Evolutionary conservation across 163 green algal genomes (phyloP), one percentile per base, ranked within the genome.

Genomic region (Chloromonas sp.): DNA sequence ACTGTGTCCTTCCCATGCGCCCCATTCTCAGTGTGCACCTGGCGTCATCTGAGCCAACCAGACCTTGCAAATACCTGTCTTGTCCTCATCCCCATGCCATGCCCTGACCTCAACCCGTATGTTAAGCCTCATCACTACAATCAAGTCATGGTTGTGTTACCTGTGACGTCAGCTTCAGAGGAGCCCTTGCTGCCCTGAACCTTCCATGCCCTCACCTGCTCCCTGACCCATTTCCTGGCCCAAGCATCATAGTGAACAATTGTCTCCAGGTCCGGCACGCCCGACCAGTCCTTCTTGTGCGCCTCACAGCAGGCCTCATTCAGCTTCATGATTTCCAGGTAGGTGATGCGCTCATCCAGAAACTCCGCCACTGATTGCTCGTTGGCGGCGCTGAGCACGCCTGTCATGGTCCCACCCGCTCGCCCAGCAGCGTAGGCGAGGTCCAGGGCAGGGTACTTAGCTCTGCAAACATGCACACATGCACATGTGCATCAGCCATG

Each of bases 221-320:
- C 89, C 79, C 88, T 89, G 60, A 98, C 96, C 89, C 94, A 95
- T 3, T 88, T 78, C 0, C 97, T 90, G 5, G 97, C 97, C 97
- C 96, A 99, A 60, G 91, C 84, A 88, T 99, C 97, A 85, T 93
- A 98, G 85, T 98, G 92, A 36, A 99, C 92, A 86, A 99, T 99
- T 60, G 98, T 93, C 66, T 99, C 96, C 78, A 99, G 92, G 58
- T 84, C 90, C 14, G 97, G 97, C 13, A 76, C 81, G 60, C 84
- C 84, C 59, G 96, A 83, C 61, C 97, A 87, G 58, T 98, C 94
- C 1, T 60, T 79, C 89, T 94, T 91, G 89, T 99, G 97, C 59
- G 90, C 91, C 78, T 99, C 96, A 88, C 96, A 99, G 81, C 91
- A 94, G 36, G 91, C 89, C 91, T 98, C 96, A 60, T 98, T 97